A percentile compares a stretch with the other conserved stretches of the same genome.
Conservation (phyloP, 129 eudicot genomes). For the Tagetes erecta region DNA sequence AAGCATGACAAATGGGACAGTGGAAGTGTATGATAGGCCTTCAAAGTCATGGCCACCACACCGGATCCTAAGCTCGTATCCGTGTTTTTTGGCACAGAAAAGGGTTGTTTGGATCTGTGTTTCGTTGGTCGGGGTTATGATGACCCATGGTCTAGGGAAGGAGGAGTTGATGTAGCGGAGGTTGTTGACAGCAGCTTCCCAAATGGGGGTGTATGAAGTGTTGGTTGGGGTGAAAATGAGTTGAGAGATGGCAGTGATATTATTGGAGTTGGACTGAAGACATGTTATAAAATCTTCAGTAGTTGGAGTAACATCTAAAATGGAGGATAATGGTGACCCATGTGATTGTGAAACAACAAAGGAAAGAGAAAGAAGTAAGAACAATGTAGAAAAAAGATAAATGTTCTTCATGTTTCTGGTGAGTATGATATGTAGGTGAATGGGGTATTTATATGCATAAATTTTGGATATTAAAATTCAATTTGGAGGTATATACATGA, state of each 20-base stretch:
- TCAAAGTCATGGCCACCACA: conserved; percentile 10
- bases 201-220: background rate
- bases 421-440: no score
- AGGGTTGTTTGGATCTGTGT: background rate
- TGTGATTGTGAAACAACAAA: background rate
- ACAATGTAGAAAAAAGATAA: background rate
- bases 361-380: background rate
- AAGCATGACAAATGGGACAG: conserved; percentile 21
- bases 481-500: no score
- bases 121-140: background rate
- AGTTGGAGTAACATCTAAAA: background rate
- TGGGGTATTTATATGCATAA: no score
- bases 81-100: no score
- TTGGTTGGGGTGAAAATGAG: background rate
- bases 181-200: background rate
- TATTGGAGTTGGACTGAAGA: background rate
- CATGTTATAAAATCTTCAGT: background rate
- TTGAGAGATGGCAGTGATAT: background rate
- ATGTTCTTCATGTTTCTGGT: no score
- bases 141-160: conserved; percentile 1
- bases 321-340: background rate
- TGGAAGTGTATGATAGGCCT: background rate
- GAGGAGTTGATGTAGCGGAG: background rate
- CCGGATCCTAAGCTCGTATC: background rate
- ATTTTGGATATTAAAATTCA: no score